Base-by-base conservation (phyloP, 805 yeast species). In the Starmerella lactis-condensi region DNA sequence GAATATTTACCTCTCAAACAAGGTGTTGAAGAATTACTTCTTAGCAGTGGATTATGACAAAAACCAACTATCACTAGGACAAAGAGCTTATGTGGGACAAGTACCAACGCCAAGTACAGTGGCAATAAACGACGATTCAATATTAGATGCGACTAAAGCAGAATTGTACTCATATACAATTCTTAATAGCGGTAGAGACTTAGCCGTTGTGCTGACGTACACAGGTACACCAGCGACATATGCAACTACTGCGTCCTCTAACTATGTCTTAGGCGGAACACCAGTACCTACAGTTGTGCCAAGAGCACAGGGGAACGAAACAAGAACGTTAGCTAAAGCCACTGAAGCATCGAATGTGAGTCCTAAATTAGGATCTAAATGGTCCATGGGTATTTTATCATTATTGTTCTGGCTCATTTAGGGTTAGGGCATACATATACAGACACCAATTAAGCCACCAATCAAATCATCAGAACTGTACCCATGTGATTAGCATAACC, bases 41-140 rank as follows among this genome's bases (percentile, higher is more conserved):
- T n/a, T 38, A 1, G 32, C 29, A 6, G 39, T 38, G 2, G 36
- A 39, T 30, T 39, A 38, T 26, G 33, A 14, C 18, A 17, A 22
- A 11, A 14, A 25, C 13, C 19, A 22, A 19, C 23, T 39, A 16
- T 17, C 31, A n/a, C 34, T 39, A 17, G 43, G 32, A 13, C 17
- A 2, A 6, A 21, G 21, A 15, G 29, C 13, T 6, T 6, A n/a
- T 9, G 13, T 7, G 9, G 29, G 19, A n/a, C 11, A n/a, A 15
- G 6, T 15, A 15, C 8, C 17, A 7, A 17, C 29, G 9, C 9
- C 27, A 9, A 12, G 13, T 9, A 26, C 14, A n/a, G 7, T 15
- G 21, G 29, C 7, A 9, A 7, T 17, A 6, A 12, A 17, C 6
- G 6, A 16, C 6, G 17, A 12, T 21, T 8, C 29, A 15, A 7